These are phyloP conservation scores for Saturnispora hagleri DNA, from an alignment of 805 yeast species.

Conservation along the genomic window DNA sequence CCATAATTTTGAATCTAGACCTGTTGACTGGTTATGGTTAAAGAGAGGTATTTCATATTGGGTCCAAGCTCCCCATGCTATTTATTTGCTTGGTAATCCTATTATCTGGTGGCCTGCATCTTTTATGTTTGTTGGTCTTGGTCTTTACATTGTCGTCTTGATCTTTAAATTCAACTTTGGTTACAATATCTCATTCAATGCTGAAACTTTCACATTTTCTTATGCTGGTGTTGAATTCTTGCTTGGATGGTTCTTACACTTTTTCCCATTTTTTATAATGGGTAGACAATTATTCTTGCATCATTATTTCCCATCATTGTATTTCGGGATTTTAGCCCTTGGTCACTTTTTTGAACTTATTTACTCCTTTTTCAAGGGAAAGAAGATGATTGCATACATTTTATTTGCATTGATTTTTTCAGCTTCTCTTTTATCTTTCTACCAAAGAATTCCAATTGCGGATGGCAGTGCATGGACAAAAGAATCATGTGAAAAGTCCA, in stretches of 20 bases:
- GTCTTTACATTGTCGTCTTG: conserved; percentile 37
- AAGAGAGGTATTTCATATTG: conserved; percentile 77
- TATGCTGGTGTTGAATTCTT: conserved; percentile 52
- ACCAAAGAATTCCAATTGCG: conserved; percentile 58
- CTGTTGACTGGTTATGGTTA: conserved; percentile 67
- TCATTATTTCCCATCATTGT: conserved; percentile 88
- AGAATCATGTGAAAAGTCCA: conserved; percentile 50
- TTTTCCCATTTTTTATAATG: conserved; percentile 74
- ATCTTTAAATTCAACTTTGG: conserved; percentile 58
- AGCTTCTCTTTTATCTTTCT: conserved; percentile 45
- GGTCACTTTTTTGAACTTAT: conserved; percentile 27
- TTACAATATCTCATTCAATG: conserved; percentile 33
- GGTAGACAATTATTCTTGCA: conserved; percentile 88
- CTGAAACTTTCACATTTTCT: conserved; percentile 55
- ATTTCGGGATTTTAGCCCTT: conserved; percentile 44
- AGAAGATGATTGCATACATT: conserved; percentile 36
- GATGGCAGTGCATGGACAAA: conserved; percentile 79
- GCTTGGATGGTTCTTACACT: conserved; percentile 66
- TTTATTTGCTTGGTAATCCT: conserved; percentile 74
- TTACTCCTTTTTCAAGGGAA: conserved; percentile 26
- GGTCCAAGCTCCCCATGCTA: conserved; percentile 44
- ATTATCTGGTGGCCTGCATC: conserved; percentile 69
- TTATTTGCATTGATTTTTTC: conserved; percentile 41
- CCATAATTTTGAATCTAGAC: conserved; percentile 65
- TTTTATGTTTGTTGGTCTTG: conserved; percentile 41